Evolutionary conservation across 176 grass and related monocot species (phyloP).

Genomic region (Triticum dicoccoides): DNA sequence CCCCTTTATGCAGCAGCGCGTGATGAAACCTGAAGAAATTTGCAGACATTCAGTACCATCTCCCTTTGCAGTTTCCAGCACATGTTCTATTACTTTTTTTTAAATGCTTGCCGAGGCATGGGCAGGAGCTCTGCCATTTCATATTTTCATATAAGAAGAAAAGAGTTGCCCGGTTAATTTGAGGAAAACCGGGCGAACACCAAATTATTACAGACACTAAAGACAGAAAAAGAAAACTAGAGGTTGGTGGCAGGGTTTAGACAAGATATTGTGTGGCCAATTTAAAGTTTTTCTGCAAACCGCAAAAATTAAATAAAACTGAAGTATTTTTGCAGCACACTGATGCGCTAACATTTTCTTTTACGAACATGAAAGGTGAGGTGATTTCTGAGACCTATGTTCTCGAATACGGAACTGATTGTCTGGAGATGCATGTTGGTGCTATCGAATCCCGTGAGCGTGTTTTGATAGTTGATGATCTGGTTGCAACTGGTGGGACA

Average conservation of each 20-base stretch:
- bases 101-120: too few species aligned
- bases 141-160: too few species aligned
- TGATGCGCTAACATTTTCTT: not conserved
- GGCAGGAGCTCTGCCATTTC: too few species aligned
- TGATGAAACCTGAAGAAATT: slow-evolving; percentile 10
- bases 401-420: slow-evolving; percentile 88
- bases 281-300: too few species aligned
- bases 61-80: not conserved
- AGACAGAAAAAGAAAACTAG: too few species aligned
- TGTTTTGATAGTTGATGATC: slow-evolving; percentile 68
- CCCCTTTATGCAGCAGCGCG: slow-evolving; percentile 1
- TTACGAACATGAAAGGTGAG: slow-evolving; percentile 51
- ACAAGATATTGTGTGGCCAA: not conserved
- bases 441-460: slow-evolving; percentile 63
- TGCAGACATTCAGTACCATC: not conserved
- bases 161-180: too few species aligned
- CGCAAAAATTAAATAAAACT: too few species aligned
- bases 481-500: slow-evolving; percentile 92
- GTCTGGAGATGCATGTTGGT: slow-evolving; percentile 91
- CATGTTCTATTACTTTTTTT: not conserved
- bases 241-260: too few species aligned
- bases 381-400: slow-evolving; percentile 82
- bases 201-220: too few species aligned
- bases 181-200: too few species aligned
- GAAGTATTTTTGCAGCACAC: not conserved